phyloP scores from a whole-genome alignment of 2,329 filamentous ascomycete genomes.

The Sarocladiaceae sp. region DNA sequence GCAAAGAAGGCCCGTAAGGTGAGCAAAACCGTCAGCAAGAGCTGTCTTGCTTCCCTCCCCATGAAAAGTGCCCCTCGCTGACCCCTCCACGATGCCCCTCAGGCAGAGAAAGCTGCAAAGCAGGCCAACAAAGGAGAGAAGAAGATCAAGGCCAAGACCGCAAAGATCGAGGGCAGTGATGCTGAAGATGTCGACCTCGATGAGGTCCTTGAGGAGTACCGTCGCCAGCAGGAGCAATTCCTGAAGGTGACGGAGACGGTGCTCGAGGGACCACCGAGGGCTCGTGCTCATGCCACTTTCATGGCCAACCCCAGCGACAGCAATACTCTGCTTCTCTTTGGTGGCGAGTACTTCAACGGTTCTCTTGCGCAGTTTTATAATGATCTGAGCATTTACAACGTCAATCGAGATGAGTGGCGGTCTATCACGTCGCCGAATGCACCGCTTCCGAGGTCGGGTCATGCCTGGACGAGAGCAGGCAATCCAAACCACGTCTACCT shows the following conservation, averaged over 20 bases:
- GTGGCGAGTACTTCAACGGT: constrained; percentile 94
- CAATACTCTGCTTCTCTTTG: constrained; percentile 87
- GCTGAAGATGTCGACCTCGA: constrained; percentile 92
- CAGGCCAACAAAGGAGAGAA: constrained; percentile 89
- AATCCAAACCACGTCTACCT: constrained; percentile 84
- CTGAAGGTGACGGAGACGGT: constrained; percentile 85
- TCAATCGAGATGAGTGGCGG: constrained; percentile 86
- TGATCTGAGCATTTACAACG: constrained; percentile 66
- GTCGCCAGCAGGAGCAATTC: constrained; percentile 88
- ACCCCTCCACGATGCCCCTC: constrained; percentile 9
- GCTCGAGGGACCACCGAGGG: constrained; percentile 65
- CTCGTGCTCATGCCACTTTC: constrained; percentile 75
- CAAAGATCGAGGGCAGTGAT: constrained; percentile 76
- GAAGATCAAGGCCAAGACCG: constrained; percentile 67
- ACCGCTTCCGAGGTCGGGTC: constrained; percentile 83
- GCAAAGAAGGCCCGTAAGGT: constrained; percentile 49
- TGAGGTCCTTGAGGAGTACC: constrained; percentile 87
- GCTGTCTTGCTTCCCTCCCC: constrained; percentile 13
- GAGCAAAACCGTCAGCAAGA: constrained; percentile 1
- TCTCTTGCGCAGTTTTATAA: constrained; percentile 72
- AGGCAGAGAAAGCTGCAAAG: constrained; percentile 66
- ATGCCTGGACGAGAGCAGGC: constrained; percentile 89
- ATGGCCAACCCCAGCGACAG: constrained; percentile 80
- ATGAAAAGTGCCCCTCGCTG: background rate
- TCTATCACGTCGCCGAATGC: constrained; percentile 87